phyloP scores from a whole-genome alignment of 2,329 filamentous ascomycete species.

The Domatiomyces globalis region DNA sequence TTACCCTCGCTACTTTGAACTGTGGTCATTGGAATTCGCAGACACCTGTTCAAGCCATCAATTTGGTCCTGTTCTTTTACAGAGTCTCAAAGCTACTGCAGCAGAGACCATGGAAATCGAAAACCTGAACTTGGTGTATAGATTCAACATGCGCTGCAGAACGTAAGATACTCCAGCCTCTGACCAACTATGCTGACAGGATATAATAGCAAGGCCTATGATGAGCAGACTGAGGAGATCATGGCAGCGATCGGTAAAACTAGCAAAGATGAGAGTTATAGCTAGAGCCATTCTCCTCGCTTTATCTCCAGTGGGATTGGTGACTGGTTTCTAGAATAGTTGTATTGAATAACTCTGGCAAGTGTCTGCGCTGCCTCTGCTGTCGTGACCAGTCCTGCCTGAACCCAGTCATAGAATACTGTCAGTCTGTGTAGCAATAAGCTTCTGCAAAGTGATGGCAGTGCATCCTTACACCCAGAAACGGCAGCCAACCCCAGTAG shows the following conservation, averaged over 20 bases:
- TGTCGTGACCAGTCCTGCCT: not conserved
- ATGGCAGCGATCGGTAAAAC: conserved; percentile 3
- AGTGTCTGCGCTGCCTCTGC: not conserved
- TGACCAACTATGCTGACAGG: not conserved
- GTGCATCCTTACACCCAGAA: conserved; percentile 2
- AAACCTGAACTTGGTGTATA: not conserved
- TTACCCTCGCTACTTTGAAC: conserved; percentile 18
- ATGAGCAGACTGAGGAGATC: conserved; percentile 2
- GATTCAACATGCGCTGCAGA: not conserved
- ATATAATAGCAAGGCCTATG: not conserved
- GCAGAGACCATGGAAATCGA: not conserved
- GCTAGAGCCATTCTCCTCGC: not conserved
- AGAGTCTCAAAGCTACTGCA: not conserved
- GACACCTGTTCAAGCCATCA: not conserved
- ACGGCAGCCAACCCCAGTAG: conserved; percentile 1
- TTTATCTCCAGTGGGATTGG: conserved; percentile 1
- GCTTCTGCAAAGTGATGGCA: not conserved
- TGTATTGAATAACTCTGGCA: not conserved
- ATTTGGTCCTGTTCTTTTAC: not conserved
- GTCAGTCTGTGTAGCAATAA: not conserved
- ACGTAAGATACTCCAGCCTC: not conserved
- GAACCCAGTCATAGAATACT: conserved; percentile 1
- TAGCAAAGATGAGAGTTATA: not conserved
- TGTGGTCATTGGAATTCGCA: conserved; percentile 1
- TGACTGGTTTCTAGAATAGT: not conserved